Evolutionary conservation across 768 basidiomycete species (phyloP).

Genomic region (Hydnum rufescens): DNA sequence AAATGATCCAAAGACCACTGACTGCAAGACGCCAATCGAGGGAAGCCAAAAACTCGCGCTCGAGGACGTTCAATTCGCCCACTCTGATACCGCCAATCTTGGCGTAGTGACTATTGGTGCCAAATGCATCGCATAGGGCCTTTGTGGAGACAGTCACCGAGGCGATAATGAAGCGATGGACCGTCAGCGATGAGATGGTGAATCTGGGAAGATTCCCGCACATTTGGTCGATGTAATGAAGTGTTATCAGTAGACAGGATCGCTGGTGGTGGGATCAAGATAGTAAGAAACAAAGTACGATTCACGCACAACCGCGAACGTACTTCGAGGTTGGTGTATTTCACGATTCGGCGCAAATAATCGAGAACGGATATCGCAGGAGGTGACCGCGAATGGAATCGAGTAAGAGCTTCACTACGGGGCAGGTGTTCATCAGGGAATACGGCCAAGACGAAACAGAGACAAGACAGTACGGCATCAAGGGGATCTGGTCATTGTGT

Average conservation of each 20-base stretch:
- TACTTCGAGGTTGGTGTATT: conserved; percentile 92
- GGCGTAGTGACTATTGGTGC: conserved; percentile 86
- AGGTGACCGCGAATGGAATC: conserved; percentile 87
- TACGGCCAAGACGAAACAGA: conserved; percentile 14
- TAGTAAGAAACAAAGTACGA: not conserved
- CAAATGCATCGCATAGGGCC: conserved; percentile 88
- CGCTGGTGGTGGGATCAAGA: conserved; percentile 26
- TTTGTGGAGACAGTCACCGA: conserved; percentile 85
- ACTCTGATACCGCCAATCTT: conserved; percentile 90
- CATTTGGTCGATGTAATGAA: conserved; percentile 88
- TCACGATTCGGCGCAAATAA: conserved; percentile 84
- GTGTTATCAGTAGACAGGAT: conserved; percentile 58
- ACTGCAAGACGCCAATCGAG: conserved; percentile 94
- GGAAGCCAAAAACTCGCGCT: conserved; percentile 77
- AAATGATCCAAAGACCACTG: conserved; percentile 16
- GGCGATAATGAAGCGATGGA: conserved; percentile 93
- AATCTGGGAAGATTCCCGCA: conserved; percentile 73
- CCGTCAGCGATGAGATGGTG: conserved; percentile 87
- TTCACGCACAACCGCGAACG: conserved; percentile 12
- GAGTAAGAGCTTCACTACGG: conserved; percentile 67
- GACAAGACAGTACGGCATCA: conserved; percentile 43
- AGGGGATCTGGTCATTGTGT: conserved; percentile 90
- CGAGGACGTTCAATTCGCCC: conserved; percentile 80
- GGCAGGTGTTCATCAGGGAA: conserved; percentile 8
- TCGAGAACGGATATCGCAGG: conserved; percentile 79